These are phyloP conservation scores for Xylariomycetidae sp. DNA, from an alignment of 2,329 filamentous ascomycete genomes.

Conservation along the genomic window DNA sequence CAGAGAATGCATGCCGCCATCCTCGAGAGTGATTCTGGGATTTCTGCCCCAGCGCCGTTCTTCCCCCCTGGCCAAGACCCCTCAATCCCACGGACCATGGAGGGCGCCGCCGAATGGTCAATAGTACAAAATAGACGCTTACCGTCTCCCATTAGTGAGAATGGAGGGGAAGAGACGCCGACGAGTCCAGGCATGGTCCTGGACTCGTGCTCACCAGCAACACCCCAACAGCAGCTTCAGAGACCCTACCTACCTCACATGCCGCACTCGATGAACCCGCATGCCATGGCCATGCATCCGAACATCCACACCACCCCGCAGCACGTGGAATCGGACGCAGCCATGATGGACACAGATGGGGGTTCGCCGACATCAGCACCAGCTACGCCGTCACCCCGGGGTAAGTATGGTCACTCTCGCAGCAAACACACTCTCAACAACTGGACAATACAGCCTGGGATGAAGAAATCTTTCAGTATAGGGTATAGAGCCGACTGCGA, in stretches of 20 bases:
- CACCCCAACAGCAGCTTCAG: constrained; percentile 23
- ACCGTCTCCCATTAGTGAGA: constrained; percentile 57
- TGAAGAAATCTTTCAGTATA: constrained; percentile 72
- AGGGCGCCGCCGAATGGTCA: constrained; percentile 44
- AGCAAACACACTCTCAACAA: constrained; percentile 56
- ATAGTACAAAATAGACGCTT: constrained; percentile 48
- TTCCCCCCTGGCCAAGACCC: constrained; percentile 33
- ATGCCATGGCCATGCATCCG: constrained; percentile 30
- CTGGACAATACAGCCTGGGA: constrained; percentile 57
- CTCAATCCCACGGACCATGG: constrained; percentile 45
- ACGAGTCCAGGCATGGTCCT: constrained; percentile 36
- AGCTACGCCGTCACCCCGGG: constrained; percentile 41
- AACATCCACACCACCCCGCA: constrained; percentile 29
- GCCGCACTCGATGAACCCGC: constrained; percentile 30
- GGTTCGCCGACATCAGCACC: constrained; percentile 28
- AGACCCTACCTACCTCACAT: constrained; percentile 30
- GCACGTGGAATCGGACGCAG: constrained; percentile 17
- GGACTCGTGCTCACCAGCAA: constrained; percentile 26
- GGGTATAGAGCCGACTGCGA: constrained; percentile 74
- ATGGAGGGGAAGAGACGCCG: constrained; percentile 39
- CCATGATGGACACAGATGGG: constrained; percentile 30
- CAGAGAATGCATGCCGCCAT: no score
- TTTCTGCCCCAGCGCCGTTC: constrained; percentile 18
- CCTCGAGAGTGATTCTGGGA: constrained; percentile 24
- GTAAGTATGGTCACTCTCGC: constrained; percentile 51